phyloP scores from a whole-genome alignment of 192 early-diverging fungal genomes.

The Coemansia erecta region DNA sequence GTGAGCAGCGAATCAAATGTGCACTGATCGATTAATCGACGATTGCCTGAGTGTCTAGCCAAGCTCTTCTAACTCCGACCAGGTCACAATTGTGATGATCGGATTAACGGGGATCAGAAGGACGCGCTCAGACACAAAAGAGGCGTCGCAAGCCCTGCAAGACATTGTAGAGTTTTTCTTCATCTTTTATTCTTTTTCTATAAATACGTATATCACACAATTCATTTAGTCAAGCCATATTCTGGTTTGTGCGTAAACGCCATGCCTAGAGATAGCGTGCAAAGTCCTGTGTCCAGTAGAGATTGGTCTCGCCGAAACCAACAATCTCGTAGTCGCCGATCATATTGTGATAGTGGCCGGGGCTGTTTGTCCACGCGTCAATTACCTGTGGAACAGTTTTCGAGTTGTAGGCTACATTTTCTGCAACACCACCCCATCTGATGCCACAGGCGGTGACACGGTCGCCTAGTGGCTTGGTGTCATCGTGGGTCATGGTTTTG shows the following conservation, averaged over 20 bases:
- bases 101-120: too few relatives aligned
- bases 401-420: slow-evolving; percentile 32
- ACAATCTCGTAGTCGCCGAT: slow-evolving; percentile 21
- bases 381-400: slow-evolving; percentile 10
- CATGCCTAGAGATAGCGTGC: not conserved
- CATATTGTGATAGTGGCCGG: slow-evolving; percentile 33
- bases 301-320: slow-evolving; percentile 19
- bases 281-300: slow-evolving; percentile 43
- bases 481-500: slow-evolving; percentile 25
- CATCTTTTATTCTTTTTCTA: too few relatives aligned
- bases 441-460: slow-evolving; percentile 8
- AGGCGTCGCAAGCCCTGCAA: too few relatives aligned
- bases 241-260: too few relatives aligned
- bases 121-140: too few relatives aligned
- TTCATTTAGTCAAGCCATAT: too few relatives aligned
- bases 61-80: too few relatives aligned
- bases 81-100: too few relatives aligned
- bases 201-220: too few relatives aligned
- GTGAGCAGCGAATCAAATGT: too few relatives aligned
- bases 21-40: too few relatives aligned
- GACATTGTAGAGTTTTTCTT: too few relatives aligned
- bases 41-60: not conserved
- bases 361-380: slow-evolving; percentile 25
- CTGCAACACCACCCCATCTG: slow-evolving; percentile 14
- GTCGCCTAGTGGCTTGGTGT: slow-evolving; percentile 8